A percentile compares a stretch with the other conserved stretches of the same genome.
Conservation (phyloP, 1,284 basidiomycete species). For the Tetrapyrgos nigripes region DNA sequence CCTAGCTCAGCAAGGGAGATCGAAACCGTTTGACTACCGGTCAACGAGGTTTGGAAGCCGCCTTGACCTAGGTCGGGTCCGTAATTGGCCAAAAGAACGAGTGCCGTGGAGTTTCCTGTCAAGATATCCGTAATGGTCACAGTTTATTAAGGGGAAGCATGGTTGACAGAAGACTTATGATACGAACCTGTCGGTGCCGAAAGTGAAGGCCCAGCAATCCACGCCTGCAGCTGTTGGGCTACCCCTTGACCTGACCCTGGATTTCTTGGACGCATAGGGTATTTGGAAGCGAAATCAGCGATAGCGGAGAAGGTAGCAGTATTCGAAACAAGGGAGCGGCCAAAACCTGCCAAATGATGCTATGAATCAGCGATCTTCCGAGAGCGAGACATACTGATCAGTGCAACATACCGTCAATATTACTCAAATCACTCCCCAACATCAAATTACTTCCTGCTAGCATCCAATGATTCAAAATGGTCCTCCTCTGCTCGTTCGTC, state of each 20-base stretch:
- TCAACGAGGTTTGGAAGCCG: conserved; percentile 9
- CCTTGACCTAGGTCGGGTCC: conserved; percentile 15
- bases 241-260: conserved; percentile 9
- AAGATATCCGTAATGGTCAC: neutral
- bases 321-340: conserved; percentile 10
- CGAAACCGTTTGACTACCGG: conserved; percentile 8
- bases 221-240: conserved; percentile 15
- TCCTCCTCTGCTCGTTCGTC: conserved; percentile 8
- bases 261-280: conserved; percentile 16
- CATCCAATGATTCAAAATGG: conserved; percentile 17
- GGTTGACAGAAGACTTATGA: neutral
- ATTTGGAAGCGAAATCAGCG: conserved; percentile 13
- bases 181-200: neutral
- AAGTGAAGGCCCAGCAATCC: conserved; percentile 14
- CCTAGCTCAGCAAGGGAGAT: conserved; percentile 10
- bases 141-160: neutral
- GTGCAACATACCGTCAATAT: conserved; percentile 10
- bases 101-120: neutral
- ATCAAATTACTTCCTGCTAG: conserved; percentile 18
- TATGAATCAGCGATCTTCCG: neutral
- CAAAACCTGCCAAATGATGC: conserved; percentile 4
- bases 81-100: conserved; percentile 16
- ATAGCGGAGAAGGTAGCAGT: conserved; percentile 4
- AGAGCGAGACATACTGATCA: neutral
- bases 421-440: conserved; percentile 16